These are phyloP conservation scores for Cercospora nicotianae DNA, from an alignment of 2,329 filamentous ascomycete genomes.

Conservation along the genomic window DNA sequence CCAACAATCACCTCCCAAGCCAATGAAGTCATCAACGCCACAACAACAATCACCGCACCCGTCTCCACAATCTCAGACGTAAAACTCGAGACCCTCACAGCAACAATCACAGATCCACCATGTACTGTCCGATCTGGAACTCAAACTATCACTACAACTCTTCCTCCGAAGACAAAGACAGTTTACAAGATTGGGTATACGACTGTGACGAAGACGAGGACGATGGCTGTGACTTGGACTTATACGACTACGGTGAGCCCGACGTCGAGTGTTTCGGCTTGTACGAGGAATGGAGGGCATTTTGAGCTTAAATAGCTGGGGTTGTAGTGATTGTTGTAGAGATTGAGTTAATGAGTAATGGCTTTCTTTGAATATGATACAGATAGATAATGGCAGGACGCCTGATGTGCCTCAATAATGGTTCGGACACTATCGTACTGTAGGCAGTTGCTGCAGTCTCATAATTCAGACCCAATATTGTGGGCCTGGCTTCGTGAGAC, in stretches of 20 bases:
- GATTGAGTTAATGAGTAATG: not conserved
- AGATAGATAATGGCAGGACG: not conserved
- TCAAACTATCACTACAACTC: slow-evolving; percentile 7
- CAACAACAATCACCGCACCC: slow-evolving; percentile 21
- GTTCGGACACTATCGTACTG: not conserved
- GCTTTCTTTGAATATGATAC: not conserved
- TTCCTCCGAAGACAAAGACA: slow-evolving; percentile 11
- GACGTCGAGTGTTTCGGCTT: slow-evolving; percentile 13
- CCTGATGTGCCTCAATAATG: not conserved
- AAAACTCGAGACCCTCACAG: slow-evolving; percentile 6
- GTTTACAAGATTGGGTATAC: slow-evolving; percentile 13
- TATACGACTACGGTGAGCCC: slow-evolving; percentile 18
- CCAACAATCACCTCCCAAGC: slow-evolving; percentile 39
- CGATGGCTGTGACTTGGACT: slow-evolving; percentile 20
- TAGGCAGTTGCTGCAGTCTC: not conserved
- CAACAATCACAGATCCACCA: slow-evolving; percentile 19
- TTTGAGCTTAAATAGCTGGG: slow-evolving; percentile 9
- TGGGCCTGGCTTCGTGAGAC: not conserved
- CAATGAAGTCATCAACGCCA: slow-evolving; percentile 27
- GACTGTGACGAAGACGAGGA: slow-evolving; percentile 15
- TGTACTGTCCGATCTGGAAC: slow-evolving; percentile 15
- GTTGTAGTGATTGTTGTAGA: not conserved
- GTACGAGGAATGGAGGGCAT: slow-evolving; percentile 20
- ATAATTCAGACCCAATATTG: not conserved
- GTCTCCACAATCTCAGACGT: slow-evolving; percentile 11